Percentiles rank a stretch among this genome's conserved stretches.
Conservation (phyloP, 73 alveolate genomes). For the Paramecium bursaria region DNA sequence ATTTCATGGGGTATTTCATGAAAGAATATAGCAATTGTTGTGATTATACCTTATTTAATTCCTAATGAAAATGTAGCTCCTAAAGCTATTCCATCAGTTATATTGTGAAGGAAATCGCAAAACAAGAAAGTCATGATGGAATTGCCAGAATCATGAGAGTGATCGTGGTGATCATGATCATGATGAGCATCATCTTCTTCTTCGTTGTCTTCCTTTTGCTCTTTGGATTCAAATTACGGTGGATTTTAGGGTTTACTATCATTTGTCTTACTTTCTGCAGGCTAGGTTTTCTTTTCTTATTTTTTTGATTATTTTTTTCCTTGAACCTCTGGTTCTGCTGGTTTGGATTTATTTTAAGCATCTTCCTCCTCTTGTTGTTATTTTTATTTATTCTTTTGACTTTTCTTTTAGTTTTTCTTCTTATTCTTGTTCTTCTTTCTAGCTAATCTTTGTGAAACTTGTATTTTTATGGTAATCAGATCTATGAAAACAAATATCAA, state of each 20-base stretch:
- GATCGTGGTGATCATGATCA: constrained; percentile 62
- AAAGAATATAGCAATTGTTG: constrained; percentile 93
- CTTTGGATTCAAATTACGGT: constrained; percentile 3
- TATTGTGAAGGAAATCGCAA: constrained; percentile 96
- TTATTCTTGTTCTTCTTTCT: too few species aligned
- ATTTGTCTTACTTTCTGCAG: too few species aligned
- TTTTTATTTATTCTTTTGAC: too few species aligned
- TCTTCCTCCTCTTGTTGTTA: too few species aligned
- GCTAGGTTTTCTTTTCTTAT: too few species aligned
- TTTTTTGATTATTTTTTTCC: too few species aligned
- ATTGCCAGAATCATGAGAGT: constrained; percentile 68
- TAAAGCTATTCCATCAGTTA: constrained; percentile 97
- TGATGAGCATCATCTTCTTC: constrained; percentile 62
- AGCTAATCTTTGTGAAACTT: neutral
- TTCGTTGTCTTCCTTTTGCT: constrained; percentile 28
- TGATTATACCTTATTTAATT: constrained; percentile 82
- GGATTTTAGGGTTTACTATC: too few species aligned
- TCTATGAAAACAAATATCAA: constrained; percentile 8
- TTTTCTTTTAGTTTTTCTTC: too few species aligned
- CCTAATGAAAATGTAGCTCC: constrained; percentile 86
- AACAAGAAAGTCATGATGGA: constrained; percentile 80
- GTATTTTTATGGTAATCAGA: constrained; percentile 7
- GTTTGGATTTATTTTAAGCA: too few species aligned
- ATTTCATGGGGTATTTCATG: constrained; percentile 99
- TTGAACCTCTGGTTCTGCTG: too few species aligned